phyloP scores from a whole-genome alignment of 1,139 yeast species.

The Ogataea hybrid region DNA sequence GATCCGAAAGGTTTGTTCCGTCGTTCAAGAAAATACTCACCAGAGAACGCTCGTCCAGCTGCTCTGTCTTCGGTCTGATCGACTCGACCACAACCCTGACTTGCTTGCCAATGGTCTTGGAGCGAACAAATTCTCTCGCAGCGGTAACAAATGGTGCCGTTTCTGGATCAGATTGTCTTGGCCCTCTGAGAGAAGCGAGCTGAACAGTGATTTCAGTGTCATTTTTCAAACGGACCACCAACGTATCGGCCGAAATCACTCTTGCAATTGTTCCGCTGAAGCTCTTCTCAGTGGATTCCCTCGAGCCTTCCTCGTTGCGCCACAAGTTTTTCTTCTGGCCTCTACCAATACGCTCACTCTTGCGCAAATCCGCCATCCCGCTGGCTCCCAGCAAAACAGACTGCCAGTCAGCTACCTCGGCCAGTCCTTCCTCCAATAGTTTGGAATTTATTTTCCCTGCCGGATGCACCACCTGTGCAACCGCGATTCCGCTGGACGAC shows the following conservation, averaged over 20 bases:
- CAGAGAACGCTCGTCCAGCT: slow-evolving; percentile 62
- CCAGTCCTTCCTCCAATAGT: slow-evolving; percentile 67
- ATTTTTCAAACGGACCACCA: slow-evolving; percentile 47
- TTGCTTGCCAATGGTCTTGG: slow-evolving; percentile 65
- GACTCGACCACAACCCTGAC: slow-evolving; percentile 64
- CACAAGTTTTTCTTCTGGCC: slow-evolving; percentile 61
- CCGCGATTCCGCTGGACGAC: slow-evolving; percentile 61
- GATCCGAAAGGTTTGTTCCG: slow-evolving; percentile 59
- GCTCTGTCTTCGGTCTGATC: slow-evolving; percentile 60
- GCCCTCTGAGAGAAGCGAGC: slow-evolving; percentile 71
- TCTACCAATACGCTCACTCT: slow-evolving; percentile 68
- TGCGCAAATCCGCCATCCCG: slow-evolving; percentile 59
- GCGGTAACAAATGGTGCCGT: slow-evolving; percentile 58
- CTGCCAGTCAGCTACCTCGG: slow-evolving; percentile 82
- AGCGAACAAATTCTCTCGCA: slow-evolving; percentile 73
- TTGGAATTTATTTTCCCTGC: slow-evolving; percentile 76
- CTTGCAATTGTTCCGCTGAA: slow-evolving; percentile 56
- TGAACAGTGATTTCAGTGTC: slow-evolving; percentile 62
- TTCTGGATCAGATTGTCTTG: slow-evolving; percentile 60
- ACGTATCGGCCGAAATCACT: slow-evolving; percentile 69
- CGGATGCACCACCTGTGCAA: slow-evolving; percentile 58
- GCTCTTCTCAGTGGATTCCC: slow-evolving; percentile 42
- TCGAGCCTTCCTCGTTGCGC: slow-evolving; percentile 36
- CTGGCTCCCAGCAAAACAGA: slow-evolving; percentile 66
- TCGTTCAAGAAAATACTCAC: slow-evolving; percentile 52